These are phyloP conservation scores for Arabis alpina DNA, from an alignment of 345 rosid genomes.

Conservation along the genomic window DNA sequence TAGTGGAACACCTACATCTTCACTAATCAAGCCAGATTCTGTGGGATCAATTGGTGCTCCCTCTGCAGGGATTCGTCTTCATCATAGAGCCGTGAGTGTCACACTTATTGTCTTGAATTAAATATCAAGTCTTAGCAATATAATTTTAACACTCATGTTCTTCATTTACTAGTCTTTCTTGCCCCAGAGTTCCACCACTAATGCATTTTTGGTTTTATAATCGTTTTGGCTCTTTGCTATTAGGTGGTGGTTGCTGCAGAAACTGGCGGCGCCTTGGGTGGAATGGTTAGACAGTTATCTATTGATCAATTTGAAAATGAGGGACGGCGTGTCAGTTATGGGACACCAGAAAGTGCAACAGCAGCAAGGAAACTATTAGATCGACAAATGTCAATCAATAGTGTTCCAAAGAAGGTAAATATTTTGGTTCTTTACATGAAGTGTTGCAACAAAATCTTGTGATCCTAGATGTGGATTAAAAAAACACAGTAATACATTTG, in stretches of 20 bases:
- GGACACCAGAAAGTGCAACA: slow-evolving; percentile 84
- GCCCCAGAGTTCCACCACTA: slow-evolving; percentile 4
- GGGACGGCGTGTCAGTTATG: slow-evolving; percentile 87
- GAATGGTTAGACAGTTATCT: slow-evolving; percentile 91
- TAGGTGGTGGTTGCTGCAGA: slow-evolving; percentile 90
- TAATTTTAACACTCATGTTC: slow-evolving; percentile 24
- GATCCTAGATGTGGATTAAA: slow-evolving; percentile 20
- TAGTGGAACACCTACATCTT: slow-evolving; percentile 66
- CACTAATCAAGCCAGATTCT: slow-evolving; percentile 72
- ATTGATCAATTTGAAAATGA: slow-evolving; percentile 94
- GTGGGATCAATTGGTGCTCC: slow-evolving; percentile 52
- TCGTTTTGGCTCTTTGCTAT: slow-evolving; percentile 40
- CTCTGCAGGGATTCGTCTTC: slow-evolving; percentile 81
- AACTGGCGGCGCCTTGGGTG: slow-evolving; percentile 90
- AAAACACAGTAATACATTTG: slow-evolving; percentile 9
- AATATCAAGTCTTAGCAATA: not conserved
- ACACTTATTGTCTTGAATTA: slow-evolving; percentile 12
- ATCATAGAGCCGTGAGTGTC: slow-evolving; percentile 83
- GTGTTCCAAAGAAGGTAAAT: slow-evolving; percentile 86
- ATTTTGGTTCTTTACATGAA: slow-evolving; percentile 21
- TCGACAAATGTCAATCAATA: slow-evolving; percentile 86
- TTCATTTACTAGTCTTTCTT: slow-evolving; percentile 24
- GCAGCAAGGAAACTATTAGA: slow-evolving; percentile 93
- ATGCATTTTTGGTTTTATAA: slow-evolving; percentile 19
- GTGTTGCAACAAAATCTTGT: slow-evolving; percentile 23